Evolutionary conservation across 495 filamentous ascomycete genomes (phyloP).

Genomic region (Cladorrhinum samala): DNA sequence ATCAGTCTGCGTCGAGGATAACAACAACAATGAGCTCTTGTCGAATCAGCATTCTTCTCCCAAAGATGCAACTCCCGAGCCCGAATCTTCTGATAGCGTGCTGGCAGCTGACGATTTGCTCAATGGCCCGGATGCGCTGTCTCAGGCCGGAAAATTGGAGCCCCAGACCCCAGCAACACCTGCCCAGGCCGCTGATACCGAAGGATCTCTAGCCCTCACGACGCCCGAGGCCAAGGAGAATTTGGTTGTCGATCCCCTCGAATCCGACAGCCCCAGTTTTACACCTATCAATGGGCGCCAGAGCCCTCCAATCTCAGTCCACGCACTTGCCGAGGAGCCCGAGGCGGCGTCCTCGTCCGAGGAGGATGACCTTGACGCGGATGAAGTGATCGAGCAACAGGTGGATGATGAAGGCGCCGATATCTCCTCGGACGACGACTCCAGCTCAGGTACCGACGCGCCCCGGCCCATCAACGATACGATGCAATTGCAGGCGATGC

Average conservation of each 20-base stretch:
- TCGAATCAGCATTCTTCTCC: background rate
- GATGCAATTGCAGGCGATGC: slow-evolving; percentile 17
- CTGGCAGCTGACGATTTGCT: background rate
- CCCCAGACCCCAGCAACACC: slow-evolving; percentile 2
- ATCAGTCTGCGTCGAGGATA: too few species aligned
- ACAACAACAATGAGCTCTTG: background rate
- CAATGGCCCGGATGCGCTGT: background rate
- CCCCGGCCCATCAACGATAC: slow-evolving; percentile 18
- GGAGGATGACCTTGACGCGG: slow-evolving; percentile 12
- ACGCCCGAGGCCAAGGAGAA: background rate
- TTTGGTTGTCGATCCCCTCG: background rate
- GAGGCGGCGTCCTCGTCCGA: background rate
- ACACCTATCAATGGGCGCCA: slow-evolving; percentile 28
- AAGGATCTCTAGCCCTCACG: background rate
- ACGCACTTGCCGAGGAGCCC: background rate
- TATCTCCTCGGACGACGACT: slow-evolving; percentile 17
- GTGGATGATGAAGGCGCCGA: slow-evolving; percentile 11
- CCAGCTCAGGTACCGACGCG: slow-evolving; percentile 6
- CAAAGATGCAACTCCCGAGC: background rate
- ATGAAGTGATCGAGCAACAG: slow-evolving; percentile 18
- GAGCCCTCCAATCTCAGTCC: slow-evolving; percentile 11
- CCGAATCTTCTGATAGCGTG: background rate
- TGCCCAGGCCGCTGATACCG: background rate
- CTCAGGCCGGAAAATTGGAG: background rate
- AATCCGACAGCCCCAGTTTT: slow-evolving; percentile 21